Percentiles rank a stretch among this genome's conserved stretches.
Conservation (phyloP, 169 alveolate species). For the Plasmodium gaboni region DNA sequence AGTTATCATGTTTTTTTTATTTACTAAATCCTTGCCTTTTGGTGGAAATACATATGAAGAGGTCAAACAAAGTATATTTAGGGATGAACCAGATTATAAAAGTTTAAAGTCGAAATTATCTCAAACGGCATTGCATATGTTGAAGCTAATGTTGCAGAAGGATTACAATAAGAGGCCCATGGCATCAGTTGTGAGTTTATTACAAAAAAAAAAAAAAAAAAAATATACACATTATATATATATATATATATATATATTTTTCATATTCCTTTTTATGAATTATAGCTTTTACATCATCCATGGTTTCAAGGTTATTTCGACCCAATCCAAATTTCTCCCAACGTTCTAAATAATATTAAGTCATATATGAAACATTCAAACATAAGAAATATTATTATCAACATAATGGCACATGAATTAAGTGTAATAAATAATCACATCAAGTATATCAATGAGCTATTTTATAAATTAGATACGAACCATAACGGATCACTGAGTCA, state of each 20-base stretch:
- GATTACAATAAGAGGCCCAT: conserved; percentile 63
- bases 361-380: conserved; percentile 74
- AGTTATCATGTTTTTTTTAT: conserved; percentile 92
- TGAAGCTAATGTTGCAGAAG: conserved; percentile 78
- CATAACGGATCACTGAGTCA: conserved; percentile 74
- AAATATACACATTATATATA: background rate
- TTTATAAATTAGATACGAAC: conserved; percentile 59
- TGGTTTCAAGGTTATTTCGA: conserved; percentile 75
- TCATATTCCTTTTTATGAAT: background rate
- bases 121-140: conserved; percentile 50
- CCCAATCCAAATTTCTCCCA: conserved; percentile 45
- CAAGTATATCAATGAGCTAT: conserved; percentile 59
- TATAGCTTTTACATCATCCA: conserved; percentile 67
- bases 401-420: conserved; percentile 75
- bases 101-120: conserved; percentile 31
- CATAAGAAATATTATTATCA: conserved; percentile 64
- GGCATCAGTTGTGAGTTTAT: conserved; percentile 68
- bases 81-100: conserved; percentile 70
- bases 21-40: conserved; percentile 93
- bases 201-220: background rate
- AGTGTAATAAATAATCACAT: conserved; percentile 57
- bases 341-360: conserved; percentile 58
- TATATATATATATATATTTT: background rate
- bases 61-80: conserved; percentile 80
- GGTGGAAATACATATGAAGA: conserved; percentile 83